These are phyloP conservation scores for Phytophthora sansomeana DNA, from an alignment of 352 stramenopile genomes.

Conservation along the genomic window DNA sequence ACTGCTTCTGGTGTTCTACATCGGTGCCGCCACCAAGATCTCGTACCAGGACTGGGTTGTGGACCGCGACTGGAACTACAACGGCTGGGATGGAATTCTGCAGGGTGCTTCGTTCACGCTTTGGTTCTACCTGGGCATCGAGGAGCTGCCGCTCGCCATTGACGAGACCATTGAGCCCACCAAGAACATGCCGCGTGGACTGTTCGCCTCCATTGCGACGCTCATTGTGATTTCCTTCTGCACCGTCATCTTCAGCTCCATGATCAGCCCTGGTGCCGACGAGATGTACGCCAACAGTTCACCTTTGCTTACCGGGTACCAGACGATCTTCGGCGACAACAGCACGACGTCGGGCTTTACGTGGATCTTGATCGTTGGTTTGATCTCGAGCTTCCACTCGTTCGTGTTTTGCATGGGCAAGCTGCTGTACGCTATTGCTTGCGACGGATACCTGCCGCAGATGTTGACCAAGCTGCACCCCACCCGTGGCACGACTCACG, in stretches of 20 bases:
- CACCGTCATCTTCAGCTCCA: conserved; percentile 65
- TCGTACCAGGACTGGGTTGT: too few species aligned
- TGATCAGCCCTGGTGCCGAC: conserved; percentile 55
- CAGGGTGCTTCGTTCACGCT: too few species aligned
- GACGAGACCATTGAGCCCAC: conserved; percentile 61
- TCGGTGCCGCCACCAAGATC: too few species aligned
- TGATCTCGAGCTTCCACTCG: conserved; percentile 69
- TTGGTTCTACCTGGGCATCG: too few species aligned
- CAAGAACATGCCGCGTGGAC: conserved; percentile 62
- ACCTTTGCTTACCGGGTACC: conserved; percentile 61
- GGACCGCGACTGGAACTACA: too few species aligned
- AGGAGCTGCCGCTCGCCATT: too few species aligned
- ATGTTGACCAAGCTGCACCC: conserved; percentile 56
- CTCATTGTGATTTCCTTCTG: conserved; percentile 54
- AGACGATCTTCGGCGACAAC: conserved; percentile 70
- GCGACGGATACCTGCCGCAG: conserved; percentile 62
- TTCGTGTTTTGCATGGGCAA: conserved; percentile 77
- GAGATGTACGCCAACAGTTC: conserved; percentile 45
- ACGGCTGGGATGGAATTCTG: too few species aligned
- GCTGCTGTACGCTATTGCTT: too few species aligned
- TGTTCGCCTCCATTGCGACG: conserved; percentile 56
- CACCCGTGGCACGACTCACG: conserved; percentile 47
- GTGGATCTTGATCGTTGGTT: conserved; percentile 60
- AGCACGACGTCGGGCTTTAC: conserved; percentile 61
- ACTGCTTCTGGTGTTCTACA: too few species aligned